Conservation (phyloP, 805 yeast genomes). For the Cyberlindnera veronae region DNA sequence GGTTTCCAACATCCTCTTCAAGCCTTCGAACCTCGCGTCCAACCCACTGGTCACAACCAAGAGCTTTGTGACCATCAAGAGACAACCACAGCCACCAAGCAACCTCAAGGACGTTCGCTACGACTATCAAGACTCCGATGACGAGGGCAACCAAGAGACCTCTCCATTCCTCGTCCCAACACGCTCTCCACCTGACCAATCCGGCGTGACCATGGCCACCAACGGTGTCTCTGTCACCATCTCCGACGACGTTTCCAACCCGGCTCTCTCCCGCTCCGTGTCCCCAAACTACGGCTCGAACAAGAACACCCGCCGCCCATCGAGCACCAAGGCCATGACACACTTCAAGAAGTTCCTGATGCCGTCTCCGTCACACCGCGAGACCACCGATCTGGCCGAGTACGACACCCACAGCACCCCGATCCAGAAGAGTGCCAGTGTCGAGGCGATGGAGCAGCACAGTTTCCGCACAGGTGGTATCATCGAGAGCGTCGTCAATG, state of each 20-base stretch:
- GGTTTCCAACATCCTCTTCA: constrained; percentile 18
- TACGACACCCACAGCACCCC: not conserved
- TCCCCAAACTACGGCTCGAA: constrained; percentile 26
- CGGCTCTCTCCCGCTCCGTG: constrained; percentile 11
- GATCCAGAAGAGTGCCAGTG: constrained; percentile 1
- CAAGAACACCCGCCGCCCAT: constrained; percentile 2
- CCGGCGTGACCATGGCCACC: not conserved
- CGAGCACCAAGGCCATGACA: constrained; percentile 11
- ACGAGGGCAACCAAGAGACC: constrained; percentile 2
- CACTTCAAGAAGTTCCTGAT: constrained; percentile 18
- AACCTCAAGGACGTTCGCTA: constrained; percentile 13
- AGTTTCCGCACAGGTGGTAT: constrained; percentile 41
- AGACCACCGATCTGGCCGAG: constrained; percentile 22
- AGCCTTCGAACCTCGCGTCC: constrained; percentile 55
- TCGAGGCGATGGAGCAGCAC: constrained; percentile 19
- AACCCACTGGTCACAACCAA: constrained; percentile 67
- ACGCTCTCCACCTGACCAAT: not conserved
- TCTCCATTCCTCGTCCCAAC: constrained; percentile 2
- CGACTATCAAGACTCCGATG: constrained; percentile 20
- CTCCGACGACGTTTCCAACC: not conserved
- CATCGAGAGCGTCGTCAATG: constrained; percentile 77
- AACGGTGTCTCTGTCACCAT: too few species aligned
- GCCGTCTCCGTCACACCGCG: constrained; percentile 11
- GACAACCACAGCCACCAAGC: constrained; percentile 38
- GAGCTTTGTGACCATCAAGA: constrained; percentile 65